These are phyloP conservation scores for Lachancea lanzarotensis DNA, from an alignment of 805 yeast species.

Conservation along the genomic window DNA sequence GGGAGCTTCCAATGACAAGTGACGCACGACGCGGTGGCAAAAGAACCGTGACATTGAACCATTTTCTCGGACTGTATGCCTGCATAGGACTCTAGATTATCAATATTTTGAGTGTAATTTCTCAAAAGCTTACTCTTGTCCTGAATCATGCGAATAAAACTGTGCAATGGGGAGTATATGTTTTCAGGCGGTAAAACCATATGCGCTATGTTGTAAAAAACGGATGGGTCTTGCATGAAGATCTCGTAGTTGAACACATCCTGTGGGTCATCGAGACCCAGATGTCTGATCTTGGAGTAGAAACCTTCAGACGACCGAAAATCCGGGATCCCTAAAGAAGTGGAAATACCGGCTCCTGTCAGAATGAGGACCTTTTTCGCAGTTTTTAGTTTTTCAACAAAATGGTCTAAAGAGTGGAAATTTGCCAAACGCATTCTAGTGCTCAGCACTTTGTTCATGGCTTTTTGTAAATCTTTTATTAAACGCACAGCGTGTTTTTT, in stretches of 20 bases:
- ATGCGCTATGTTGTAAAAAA: constrained; percentile 82
- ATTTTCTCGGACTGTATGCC: constrained; percentile 61
- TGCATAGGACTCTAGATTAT: constrained; percentile 75
- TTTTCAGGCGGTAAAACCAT: constrained; percentile 71
- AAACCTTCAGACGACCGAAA: constrained; percentile 86
- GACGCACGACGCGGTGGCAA: constrained; percentile 79
- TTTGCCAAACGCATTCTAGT: constrained; percentile 50
- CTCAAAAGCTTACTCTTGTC: constrained; percentile 72
- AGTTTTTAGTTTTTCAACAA: constrained; percentile 44
- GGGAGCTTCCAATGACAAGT: constrained; percentile 62
- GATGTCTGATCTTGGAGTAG: constrained; percentile 57
- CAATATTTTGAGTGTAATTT: constrained; percentile 88
- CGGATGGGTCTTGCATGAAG: constrained; percentile 69
- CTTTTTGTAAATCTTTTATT: constrained; percentile 50
- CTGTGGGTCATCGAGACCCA: constrained; percentile 81
- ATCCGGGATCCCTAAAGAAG: constrained; percentile 86
- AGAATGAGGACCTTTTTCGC: constrained; percentile 62
- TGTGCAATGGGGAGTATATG: constrained; percentile 70
- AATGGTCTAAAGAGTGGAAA: constrained; percentile 54
- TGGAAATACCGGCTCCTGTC: constrained; percentile 92
- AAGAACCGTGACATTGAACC: constrained; percentile 90
- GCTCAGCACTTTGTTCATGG: constrained; percentile 54
- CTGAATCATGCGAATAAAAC: constrained; percentile 65
- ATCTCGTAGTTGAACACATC: constrained; percentile 72
- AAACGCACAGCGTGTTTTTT: constrained; percentile 41